These are phyloP conservation scores for Saururus chinensis DNA, from an alignment of 164 flowering plant genomes.

Conservation along the genomic window DNA sequence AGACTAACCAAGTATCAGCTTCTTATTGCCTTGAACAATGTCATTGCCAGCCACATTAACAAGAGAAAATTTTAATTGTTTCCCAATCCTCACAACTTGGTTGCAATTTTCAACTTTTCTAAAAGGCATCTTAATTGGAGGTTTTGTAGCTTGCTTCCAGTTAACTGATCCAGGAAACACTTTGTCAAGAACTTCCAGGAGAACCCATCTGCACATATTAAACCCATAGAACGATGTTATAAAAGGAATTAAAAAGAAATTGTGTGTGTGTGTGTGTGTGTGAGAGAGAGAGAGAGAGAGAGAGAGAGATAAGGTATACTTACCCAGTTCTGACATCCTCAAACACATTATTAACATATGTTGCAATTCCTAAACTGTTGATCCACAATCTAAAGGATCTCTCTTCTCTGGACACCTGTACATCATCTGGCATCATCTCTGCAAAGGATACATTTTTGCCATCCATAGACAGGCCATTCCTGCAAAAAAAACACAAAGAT, in stretches of 20 bases:
- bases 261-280: too few species aligned
- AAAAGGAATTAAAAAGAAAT: slow-evolving; percentile 2
- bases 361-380: slow-evolving; percentile 67
- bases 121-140: slow-evolving; percentile 96
- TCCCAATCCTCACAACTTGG: slow-evolving; percentile 78
- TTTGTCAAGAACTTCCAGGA: slow-evolving; percentile 84
- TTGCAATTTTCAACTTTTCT: slow-evolving; percentile 95
- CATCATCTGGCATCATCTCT: slow-evolving; percentile 92
- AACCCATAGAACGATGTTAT: background rate
- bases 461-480: slow-evolving; percentile 77
- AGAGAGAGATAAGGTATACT: slow-evolving; percentile 8
- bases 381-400: slow-evolving; percentile 88
- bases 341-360: slow-evolving; percentile 77
- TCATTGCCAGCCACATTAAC: slow-evolving; percentile 90
- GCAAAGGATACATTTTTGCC: slow-evolving; percentile 64
- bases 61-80: slow-evolving; percentile 61
- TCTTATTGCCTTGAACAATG: slow-evolving; percentile 86
- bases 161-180: slow-evolving; percentile 77
- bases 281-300: background rate
- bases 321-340: slow-evolving; percentile 96
- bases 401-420: slow-evolving; percentile 71
- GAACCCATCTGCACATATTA: slow-evolving; percentile 64
- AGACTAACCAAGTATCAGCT: slow-evolving; percentile 75
- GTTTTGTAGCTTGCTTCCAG: slow-evolving; percentile 89
- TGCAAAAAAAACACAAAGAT: slow-evolving; percentile 15